These are phyloP conservation scores for Candida odintsovae DNA, from an alignment of 805 yeast genomes.

Conservation along the genomic window DNA sequence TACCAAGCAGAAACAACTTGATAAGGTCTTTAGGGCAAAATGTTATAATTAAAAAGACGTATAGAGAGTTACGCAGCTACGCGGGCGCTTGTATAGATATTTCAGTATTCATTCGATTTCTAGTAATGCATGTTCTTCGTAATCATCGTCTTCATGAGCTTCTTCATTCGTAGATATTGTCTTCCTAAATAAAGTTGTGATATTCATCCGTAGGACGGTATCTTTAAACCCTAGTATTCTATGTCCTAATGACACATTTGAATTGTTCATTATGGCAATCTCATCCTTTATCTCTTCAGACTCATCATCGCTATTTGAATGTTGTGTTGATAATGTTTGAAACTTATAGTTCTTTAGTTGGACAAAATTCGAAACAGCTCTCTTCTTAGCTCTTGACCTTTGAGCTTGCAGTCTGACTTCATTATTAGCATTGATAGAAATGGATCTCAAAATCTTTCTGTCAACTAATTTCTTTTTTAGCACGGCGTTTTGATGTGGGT, in stretches of 20 bases:
- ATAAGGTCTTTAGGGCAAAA: no score
- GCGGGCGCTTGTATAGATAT: background rate
- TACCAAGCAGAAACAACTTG: no score
- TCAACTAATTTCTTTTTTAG: slow-evolving; percentile 21
- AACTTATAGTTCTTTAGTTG: slow-evolving; percentile 10
- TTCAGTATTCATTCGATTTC: background rate
- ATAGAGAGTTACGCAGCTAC: no score
- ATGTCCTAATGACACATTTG: background rate
- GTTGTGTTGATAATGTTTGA: background rate
- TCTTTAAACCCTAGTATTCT: background rate
- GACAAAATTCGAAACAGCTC: slow-evolving; percentile 13
- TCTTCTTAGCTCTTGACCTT: slow-evolving; percentile 1
- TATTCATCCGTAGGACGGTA: background rate
- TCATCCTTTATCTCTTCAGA: slow-evolving; percentile 1
- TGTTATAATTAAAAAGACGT: no score
- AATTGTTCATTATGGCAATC: background rate
- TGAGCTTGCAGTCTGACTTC: background rate
- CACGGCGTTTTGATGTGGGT: slow-evolving; percentile 16
- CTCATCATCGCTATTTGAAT: slow-evolving; percentile 10
- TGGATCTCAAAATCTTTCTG: slow-evolving; percentile 21
- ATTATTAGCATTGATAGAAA: slow-evolving; percentile 4
- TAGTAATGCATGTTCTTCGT: background rate
- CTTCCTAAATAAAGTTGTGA: background rate
- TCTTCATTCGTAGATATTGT: background rate
- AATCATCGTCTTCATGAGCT: background rate